Evolutionary conservation across 2,329 filamentous ascomycete genomes (phyloP), one percentile per base, ranked within the genome.

Genomic region (Neonectria magnoliae): DNA sequence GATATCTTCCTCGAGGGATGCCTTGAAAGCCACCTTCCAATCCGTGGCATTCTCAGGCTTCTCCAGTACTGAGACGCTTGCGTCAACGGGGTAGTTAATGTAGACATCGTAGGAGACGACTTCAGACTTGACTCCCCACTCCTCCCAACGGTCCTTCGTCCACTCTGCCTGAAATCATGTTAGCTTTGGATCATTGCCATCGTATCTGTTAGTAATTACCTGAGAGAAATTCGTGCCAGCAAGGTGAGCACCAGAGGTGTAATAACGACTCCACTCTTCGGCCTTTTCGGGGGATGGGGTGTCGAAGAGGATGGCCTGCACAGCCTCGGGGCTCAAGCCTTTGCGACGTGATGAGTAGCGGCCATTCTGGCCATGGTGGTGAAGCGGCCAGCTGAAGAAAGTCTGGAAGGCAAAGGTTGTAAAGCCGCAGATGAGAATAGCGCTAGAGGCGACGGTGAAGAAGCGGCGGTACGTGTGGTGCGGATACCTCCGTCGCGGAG

Each of bases 1-100:
- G 2, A 95, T 85, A 75, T 97, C 93, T 78, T 99, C 96, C 71
- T 92, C 89, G 44, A 98, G 81, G 1, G 88, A 90, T 0, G 94
- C 95, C 75, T 94, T 89, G 74, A 91, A 97, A n/a, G 87, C 84
- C 29, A 94, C 84, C 57, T 87, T 84, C 83, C 88, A 91, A 4
- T 75, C 71, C 13, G 71, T 68, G 5, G 76, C 71, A 1, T 78
- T 71, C 27, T 76, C 72, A 1, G 76, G 70, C 71, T 79, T 75
- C 73, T 88, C 82, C 56, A 93, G 80, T 31, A 94, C 79, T 11
- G 89, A 89, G 62, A 95, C 80, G 27, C 90, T 85, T 73, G 93
- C 91, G 57, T 89, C 90, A 8, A 89, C 79, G 5, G 92, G 93
- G 69, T 93, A 93, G 77, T 94, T 95, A 74, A 94, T 82, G 70